Percentiles rank a stretch among this genome's conserved stretches.
Conservation (phyloP, 2,329 filamentous ascomycete species). For the Uncinocarpus reesii region DNA sequence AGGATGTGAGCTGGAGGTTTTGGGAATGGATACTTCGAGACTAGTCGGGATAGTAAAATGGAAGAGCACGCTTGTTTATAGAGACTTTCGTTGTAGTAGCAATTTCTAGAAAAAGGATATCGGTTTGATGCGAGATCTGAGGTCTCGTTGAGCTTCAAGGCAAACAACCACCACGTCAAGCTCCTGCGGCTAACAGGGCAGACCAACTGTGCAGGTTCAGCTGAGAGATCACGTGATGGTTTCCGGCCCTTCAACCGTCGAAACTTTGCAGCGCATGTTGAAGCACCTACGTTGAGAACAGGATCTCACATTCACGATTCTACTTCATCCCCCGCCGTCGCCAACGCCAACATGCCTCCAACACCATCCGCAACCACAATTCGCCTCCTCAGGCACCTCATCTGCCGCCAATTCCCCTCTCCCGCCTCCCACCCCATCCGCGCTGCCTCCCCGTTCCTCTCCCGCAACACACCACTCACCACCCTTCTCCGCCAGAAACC, state of each 20-base stretch:
- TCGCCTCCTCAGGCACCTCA: constrained; percentile 27
- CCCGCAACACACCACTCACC: constrained; percentile 22
- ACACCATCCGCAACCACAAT: constrained; percentile 30
- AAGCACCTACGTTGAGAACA: too few relatives aligned
- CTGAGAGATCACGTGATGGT: constrained; percentile 20
- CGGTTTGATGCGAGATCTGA: too few relatives aligned
- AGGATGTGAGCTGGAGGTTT: background rate
- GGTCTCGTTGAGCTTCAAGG: constrained; percentile 11
- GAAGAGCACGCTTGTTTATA: too few relatives aligned
- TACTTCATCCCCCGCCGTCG: background rate
- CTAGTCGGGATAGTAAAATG: too few relatives aligned
- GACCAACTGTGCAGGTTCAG: constrained; percentile 22
- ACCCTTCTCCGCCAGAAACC: constrained; percentile 17
- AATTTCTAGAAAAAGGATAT: too few relatives aligned
- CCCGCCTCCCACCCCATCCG: constrained; percentile 23
- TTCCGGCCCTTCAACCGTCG: background rate
- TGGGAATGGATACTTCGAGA: background rate
- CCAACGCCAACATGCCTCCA: constrained; percentile 17
- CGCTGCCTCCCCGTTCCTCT: constrained; percentile 16
- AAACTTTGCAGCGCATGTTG: constrained; percentile 1
- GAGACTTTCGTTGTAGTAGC: too few relatives aligned
- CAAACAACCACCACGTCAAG: constrained; percentile 28
- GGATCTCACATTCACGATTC: background rate
- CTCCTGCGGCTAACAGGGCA: constrained; percentile 23
- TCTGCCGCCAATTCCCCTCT: constrained; percentile 21